Evolutionary conservation across 495 filamentous ascomycete genomes (phyloP), one percentile per base, ranked within the genome.

Genomic region (Thozetella sp.): DNA sequence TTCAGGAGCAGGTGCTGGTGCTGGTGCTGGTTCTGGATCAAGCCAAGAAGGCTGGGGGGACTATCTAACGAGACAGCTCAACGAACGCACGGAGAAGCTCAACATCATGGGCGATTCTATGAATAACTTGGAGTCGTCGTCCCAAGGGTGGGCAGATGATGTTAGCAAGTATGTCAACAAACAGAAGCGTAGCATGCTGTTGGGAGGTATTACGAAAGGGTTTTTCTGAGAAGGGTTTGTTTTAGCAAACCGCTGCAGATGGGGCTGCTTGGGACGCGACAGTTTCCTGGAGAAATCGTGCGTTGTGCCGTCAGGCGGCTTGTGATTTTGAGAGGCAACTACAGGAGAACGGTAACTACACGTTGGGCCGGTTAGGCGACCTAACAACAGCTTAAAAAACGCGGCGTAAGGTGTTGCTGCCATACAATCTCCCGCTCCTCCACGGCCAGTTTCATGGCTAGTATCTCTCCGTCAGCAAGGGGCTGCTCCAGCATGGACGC

Each of bases 11-110:
- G 87, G 80, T 78, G 84, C 90, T 20, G 84, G 88, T 48, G 83
- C 91, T 62, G 78, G 86, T 27, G 88, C 86, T 3, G 81, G 90
- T 64, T 69, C 54, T 56, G 64, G 69, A 11, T 22, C 57, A 40
- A 62, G 63, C 10, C 72, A 78, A 34, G 82, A 84, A 56, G 83
- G 82, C 6, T 84, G 83, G 83, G 83, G 83, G 3, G 77, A 83
- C 24, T 85, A 85, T 63, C 88, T 97, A 79, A 87, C 89, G 17
- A 83, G 93, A 53, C 89, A 93, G 69, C 72, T 98, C 26, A 90
- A 93, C 63, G 94, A 99, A 69, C 80, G 95, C 30, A 96, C 94
- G 2, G 92, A 97, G 72, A 91, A 87, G 63, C 74, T 99, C 53
- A 89, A 85, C 51, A 78, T 96, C 23, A 86, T 90, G 69, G 90